A percentile compares a stretch with the other conserved stretches of the same genome.
Evolutionary conservation across 306 rosid genomes (phyloP).

Genomic region (Styphnolobium japonicum): DNA sequence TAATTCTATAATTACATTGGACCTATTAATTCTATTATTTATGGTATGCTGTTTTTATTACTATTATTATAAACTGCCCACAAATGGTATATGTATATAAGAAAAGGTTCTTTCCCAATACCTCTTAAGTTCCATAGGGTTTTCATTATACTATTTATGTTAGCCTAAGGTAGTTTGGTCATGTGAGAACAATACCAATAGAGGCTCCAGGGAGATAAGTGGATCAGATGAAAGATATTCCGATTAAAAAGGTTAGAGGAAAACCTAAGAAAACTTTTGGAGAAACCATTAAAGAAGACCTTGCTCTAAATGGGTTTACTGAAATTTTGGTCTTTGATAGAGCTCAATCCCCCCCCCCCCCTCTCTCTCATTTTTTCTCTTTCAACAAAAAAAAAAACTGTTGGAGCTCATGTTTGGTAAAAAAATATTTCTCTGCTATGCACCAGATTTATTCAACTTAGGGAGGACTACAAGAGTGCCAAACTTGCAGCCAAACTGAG

Average conservation of each 20-base stretch:
- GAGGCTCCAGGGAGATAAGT: not conserved
- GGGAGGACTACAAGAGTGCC: slow-evolving; percentile 97
- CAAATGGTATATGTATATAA: not conserved
- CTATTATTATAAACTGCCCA: not conserved
- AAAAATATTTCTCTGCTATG: slow-evolving; percentile 25
- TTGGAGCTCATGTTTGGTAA: slow-evolving; percentile 26
- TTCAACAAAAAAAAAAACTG: too few relatives aligned
- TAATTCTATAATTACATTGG: slow-evolving; percentile 27
- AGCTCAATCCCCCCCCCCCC: too few relatives aligned
- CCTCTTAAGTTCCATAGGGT: not conserved
- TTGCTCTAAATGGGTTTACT: not conserved
- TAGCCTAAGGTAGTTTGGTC: not conserved
- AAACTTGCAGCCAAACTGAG: slow-evolving; percentile 83
- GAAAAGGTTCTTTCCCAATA: not conserved
- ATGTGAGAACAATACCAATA: not conserved
- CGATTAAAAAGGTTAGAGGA: not conserved
- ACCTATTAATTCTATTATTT: not conserved
- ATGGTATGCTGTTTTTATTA: not conserved
- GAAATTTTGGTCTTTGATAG: not conserved
- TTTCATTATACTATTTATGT: not conserved
- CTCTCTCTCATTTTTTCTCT: too few relatives aligned
- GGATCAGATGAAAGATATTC: not conserved
- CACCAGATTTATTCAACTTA: slow-evolving; percentile 83
- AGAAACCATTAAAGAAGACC: not conserved
- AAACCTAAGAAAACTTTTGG: not conserved